phyloP scores from a whole-genome alignment of 495 filamentous ascomycete genomes.

The Aspergillus ostianus region DNA sequence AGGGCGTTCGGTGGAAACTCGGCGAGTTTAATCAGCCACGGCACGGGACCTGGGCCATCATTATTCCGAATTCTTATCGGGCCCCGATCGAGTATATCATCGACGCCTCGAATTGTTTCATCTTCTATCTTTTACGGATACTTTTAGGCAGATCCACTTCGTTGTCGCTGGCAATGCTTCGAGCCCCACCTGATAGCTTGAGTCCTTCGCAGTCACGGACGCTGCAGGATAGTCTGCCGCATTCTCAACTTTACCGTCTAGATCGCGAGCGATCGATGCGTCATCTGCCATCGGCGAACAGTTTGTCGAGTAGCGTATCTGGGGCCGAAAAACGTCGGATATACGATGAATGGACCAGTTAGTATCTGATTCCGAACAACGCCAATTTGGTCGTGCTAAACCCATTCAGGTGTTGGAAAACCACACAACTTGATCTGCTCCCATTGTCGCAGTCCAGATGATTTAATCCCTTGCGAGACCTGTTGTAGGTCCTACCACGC shows the following conservation, averaged over 20 bases:
- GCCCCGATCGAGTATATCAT: too few relatives aligned
- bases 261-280: neutral
- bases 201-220: neutral
- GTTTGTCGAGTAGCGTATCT: constrained; percentile 9
- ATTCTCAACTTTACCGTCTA: too few relatives aligned
- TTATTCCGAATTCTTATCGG: neutral
- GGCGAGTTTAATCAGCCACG: neutral
- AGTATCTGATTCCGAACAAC: neutral
- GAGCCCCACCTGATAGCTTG: neutral
- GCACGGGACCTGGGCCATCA: neutral
- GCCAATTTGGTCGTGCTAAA: neutral
- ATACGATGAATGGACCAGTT: constrained; percentile 34
- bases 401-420: constrained; percentile 23
- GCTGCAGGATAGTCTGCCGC: neutral
- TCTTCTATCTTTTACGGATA: too few relatives aligned
- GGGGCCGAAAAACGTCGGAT: constrained; percentile 24
- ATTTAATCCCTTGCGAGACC: constrained; percentile 29
- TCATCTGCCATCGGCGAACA: neutral
- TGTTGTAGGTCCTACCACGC: constrained; percentile 38
- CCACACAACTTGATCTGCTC: constrained; percentile 36
- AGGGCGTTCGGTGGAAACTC: neutral
- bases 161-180: neutral
- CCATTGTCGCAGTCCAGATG: constrained; percentile 26
- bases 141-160: too few relatives aligned
- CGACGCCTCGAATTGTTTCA: too few relatives aligned